Base-by-base conservation (phyloP, 306 rosid species). In the Calophaca sinica region DNA sequence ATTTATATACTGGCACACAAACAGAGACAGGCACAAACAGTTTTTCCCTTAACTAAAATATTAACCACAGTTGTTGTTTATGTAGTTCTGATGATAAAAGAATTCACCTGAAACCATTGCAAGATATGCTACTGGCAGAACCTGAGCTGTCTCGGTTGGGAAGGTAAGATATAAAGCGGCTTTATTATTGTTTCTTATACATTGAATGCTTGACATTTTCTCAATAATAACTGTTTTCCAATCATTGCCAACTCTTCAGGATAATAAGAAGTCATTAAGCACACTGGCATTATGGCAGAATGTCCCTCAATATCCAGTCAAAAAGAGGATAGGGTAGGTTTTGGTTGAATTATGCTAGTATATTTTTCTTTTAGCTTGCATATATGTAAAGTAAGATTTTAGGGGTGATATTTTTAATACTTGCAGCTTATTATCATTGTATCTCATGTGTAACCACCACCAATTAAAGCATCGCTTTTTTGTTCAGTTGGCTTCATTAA, bases 81-180 rank as follows among this genome's bases (percentile, higher is more conserved):
- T 69, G 58, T 67, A 89, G 91, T 68, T 77, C 81, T 61, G 81
- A 84, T 9, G 86, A 71, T 71, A 79, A 50, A 50, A 81, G 86
- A 78, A 79, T 58, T 48, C 84, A 76, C 1, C 62, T 41, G 63
- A 91, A 86, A 49, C 84, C 89, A 5, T 83, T 94, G 48, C 93
- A 91, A 82, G 97, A 88, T 75, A 75, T 91, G 90, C 92, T 91
- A 78, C 80, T 91, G 72, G 96, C 86, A 33, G 98, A 94, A 72
- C 97, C 97, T 3, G 98, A 94, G 85, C 90, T 94, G 53, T 77
- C 91, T 51, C 89, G 82, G 66, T 76, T 94, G 74, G 98, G 96
- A 87, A 91, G 98, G 98, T 77, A 84, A 82, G 84, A 70, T 58
- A 28, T 48, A 65, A 44, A 51, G 69, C 59, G 14, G 8, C 39